These are phyloP conservation scores for Chalciporus chontae DNA, from an alignment of 768 basidiomycete species.

Conservation along the genomic window DNA sequence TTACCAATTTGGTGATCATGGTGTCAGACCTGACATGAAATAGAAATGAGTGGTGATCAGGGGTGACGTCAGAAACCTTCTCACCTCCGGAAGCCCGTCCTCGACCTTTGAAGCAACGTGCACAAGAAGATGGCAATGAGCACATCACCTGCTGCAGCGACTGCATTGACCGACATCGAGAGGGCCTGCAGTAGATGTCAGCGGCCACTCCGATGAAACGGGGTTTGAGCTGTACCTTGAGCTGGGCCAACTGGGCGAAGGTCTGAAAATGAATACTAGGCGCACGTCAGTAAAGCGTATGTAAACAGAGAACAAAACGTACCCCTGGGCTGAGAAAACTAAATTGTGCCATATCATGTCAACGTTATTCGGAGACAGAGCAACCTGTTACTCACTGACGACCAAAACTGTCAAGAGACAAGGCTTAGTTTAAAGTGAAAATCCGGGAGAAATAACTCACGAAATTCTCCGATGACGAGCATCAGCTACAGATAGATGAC, in stretches of 20 bases:
- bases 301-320: slow-evolving; percentile 11
- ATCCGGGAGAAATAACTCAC: slow-evolving; percentile 10
- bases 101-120: slow-evolving; percentile 41
- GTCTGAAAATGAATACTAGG: slow-evolving; percentile 37
- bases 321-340: slow-evolving; percentile 39
- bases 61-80: not conserved
- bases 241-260: slow-evolving; percentile 38
- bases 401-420: slow-evolving; percentile 22
- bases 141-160: slow-evolving; percentile 45
- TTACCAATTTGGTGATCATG: slow-evolving; percentile 45
- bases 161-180: slow-evolving; percentile 49
- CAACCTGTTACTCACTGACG: slow-evolving; percentile 26
- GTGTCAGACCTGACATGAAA: slow-evolving; percentile 38
- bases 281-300: slow-evolving; percentile 9
- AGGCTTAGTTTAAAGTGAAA: slow-evolving; percentile 2
- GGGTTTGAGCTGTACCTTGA: slow-evolving; percentile 37
- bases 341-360: not conserved
- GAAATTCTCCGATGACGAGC: slow-evolving; percentile 40
- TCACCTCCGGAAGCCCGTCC: slow-evolving; percentile 50
- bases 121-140: slow-evolving; percentile 49
- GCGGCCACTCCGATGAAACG: not conserved
- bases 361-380: not conserved
- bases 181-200: slow-evolving; percentile 24
- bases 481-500: slow-evolving; percentile 8
- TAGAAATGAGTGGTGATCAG: not conserved